phyloP scores from a whole-genome alignment of 345 rosid species.

The Psidium friedrichsthalianum region DNA sequence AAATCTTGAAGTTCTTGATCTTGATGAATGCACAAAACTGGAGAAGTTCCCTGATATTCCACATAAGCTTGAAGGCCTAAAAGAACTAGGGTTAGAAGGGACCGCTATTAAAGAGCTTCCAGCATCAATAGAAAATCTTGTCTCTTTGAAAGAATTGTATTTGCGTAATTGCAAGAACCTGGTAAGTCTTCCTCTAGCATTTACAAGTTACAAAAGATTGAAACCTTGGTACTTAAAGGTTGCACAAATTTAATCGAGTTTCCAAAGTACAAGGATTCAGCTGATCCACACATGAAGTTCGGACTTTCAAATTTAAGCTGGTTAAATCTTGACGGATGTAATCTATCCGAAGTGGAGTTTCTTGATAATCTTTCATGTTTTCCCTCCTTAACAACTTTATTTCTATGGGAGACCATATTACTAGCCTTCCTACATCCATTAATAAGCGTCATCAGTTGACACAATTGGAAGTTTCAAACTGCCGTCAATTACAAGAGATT shows the following conservation, averaged over 20 bases:
- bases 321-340: background rate
- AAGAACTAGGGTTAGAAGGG: rapidly evolving
- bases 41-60: background rate
- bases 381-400: rapidly evolving
- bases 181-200: too few relatives aligned
- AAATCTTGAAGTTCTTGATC: background rate
- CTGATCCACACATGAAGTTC: background rate
- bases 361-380: background rate
- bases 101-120: background rate
- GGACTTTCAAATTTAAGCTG: background rate
- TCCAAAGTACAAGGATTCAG: too few relatives aligned
- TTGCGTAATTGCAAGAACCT: background rate
- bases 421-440: background rate
- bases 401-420: background rate
- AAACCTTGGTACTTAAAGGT: too few relatives aligned
- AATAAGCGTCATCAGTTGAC: background rate
- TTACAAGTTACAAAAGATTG: too few relatives aligned
- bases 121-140: background rate
- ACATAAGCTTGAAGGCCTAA: background rate
- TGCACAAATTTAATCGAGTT: too few relatives aligned
- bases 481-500: background rate
- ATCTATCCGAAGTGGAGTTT: background rate
- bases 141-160: background rate
- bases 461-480: background rate
- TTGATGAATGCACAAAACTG: background rate